Conservation (phyloP, 2,329 filamentous ascomycete species). For the Fusarium hainanense region DNA sequence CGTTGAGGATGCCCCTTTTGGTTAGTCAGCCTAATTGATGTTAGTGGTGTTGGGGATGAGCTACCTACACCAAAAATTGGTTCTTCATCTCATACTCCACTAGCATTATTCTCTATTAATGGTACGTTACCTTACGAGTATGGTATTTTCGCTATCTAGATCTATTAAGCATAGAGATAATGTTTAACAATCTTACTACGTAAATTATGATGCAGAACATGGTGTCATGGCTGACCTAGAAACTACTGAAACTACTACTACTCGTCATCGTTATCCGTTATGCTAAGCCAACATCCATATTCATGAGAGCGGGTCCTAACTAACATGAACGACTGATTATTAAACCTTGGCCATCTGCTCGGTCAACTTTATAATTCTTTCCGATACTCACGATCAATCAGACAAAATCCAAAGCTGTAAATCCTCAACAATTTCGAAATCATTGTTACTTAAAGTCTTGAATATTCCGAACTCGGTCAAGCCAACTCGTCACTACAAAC, state of each 20-base stretch:
- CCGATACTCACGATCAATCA: not conserved
- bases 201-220: not conserved
- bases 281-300: slow-evolving; percentile 30
- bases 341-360: slow-evolving; percentile 13
- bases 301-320: slow-evolving; percentile 7
- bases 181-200: not conserved
- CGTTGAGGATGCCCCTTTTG: slow-evolving; percentile 26
- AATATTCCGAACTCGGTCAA: not conserved
- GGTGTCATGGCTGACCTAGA: not conserved
- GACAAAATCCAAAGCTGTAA: not conserved
- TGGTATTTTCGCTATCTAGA: not conserved
- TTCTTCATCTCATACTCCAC: not conserved
- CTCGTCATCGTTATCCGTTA: slow-evolving; percentile 11
- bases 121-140: not conserved
- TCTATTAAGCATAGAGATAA: not conserved
- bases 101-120: no score
- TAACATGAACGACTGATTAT: slow-evolving; percentile 25
- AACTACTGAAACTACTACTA: not conserved
- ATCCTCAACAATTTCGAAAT: slow-evolving; percentile 25
- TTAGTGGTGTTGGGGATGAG: slow-evolving; percentile 15
- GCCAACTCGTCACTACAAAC: not conserved
- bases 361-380: slow-evolving; percentile 29
- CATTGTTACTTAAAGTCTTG: not conserved
- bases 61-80: slow-evolving; percentile 3
- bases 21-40: slow-evolving; percentile 20